These are phyloP conservation scores for Hysterium pulicare DNA, from an alignment of 2,329 filamentous ascomycete species.

Conservation along the genomic window DNA sequence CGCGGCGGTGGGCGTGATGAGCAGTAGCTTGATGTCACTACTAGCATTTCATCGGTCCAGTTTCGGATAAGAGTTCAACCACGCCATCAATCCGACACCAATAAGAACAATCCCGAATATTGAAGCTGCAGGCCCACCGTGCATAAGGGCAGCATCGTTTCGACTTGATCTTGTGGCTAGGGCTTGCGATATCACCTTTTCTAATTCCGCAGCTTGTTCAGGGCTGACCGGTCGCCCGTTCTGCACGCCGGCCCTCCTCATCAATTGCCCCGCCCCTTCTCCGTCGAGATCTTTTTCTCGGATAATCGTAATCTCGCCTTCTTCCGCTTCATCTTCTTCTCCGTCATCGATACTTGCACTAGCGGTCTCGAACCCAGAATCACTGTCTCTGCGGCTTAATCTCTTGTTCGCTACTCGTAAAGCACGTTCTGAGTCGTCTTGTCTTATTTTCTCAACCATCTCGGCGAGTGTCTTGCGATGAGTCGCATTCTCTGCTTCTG, in stretches of 20 bases:
- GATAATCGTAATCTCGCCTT: slow-evolving; percentile 36
- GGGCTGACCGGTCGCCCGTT: slow-evolving; percentile 29
- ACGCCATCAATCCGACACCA: slow-evolving; percentile 41
- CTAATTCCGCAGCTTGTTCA: slow-evolving; percentile 12
- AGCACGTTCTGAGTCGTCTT: slow-evolving; percentile 58
- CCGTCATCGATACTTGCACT: slow-evolving; percentile 15
- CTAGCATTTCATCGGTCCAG: slow-evolving; percentile 39
- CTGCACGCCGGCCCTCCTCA: slow-evolving; percentile 17
- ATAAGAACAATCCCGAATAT: slow-evolving; percentile 40
- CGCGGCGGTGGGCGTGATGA: slow-evolving; percentile 7
- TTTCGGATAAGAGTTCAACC: slow-evolving; percentile 43
- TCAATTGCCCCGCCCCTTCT: slow-evolving; percentile 18
- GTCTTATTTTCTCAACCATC: slow-evolving; percentile 80
- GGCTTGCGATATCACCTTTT: slow-evolving; percentile 18
- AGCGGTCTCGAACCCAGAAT: slow-evolving; percentile 9
- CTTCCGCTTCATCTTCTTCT: slow-evolving; percentile 21
- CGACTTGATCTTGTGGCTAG: slow-evolving; percentile 22
- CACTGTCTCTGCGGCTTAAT: slow-evolving; percentile 23
- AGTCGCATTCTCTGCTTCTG: slow-evolving; percentile 71
- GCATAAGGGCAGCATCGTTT: slow-evolving; percentile 26
- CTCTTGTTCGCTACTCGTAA: slow-evolving; percentile 37
- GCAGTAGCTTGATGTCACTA: not conserved
- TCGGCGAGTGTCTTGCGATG: slow-evolving; percentile 75
- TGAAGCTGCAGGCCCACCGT: slow-evolving; percentile 37
- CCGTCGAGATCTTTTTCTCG: slow-evolving; percentile 28